These are phyloP conservation scores for Dalbergia cochinchinensis DNA, from an alignment of 306 rosid genomes.

Conservation along the genomic window DNA sequence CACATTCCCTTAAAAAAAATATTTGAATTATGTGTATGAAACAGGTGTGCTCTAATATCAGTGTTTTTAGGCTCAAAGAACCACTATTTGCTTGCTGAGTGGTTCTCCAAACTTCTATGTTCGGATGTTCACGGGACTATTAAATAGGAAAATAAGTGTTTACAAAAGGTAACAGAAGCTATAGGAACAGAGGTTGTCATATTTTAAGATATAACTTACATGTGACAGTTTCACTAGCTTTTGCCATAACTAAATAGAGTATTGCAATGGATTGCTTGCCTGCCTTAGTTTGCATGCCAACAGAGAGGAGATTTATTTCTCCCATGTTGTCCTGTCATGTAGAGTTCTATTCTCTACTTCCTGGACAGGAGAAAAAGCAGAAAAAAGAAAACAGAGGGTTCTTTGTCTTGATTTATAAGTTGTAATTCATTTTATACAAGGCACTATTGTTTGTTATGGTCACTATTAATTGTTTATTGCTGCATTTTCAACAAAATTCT, in stretches of 20 bases:
- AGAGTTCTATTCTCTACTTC: slow-evolving; percentile 5
- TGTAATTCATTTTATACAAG: background rate
- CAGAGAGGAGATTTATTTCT: slow-evolving; percentile 15
- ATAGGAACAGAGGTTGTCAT: no score
- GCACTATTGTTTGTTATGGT: background rate
- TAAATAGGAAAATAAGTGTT: slow-evolving; percentile 2
- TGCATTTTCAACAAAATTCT: background rate
- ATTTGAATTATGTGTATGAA: background rate
- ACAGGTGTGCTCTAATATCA: background rate
- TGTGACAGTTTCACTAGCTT: slow-evolving; percentile 4
- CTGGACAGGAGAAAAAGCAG: background rate
- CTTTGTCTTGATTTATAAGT: slow-evolving; percentile 15
- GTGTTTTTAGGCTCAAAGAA: background rate
- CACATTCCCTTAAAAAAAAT: slow-evolving; percentile 9
- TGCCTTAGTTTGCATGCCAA: slow-evolving; percentile 5
- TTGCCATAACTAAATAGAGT: slow-evolving; percentile 9
- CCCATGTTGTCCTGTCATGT: background rate
- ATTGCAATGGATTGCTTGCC: slow-evolving; percentile 9
- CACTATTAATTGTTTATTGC: background rate
- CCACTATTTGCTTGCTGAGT: background rate
- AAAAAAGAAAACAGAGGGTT: background rate
- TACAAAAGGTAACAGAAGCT: background rate
- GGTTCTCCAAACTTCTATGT: slow-evolving; percentile 1
- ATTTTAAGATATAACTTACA: background rate
- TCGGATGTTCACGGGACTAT: background rate